A percentile compares a stretch with the other conserved stretches of the same genome.
Conservation (phyloP, 73 alveolate species). For the Paramecium octaurelia region DNA sequence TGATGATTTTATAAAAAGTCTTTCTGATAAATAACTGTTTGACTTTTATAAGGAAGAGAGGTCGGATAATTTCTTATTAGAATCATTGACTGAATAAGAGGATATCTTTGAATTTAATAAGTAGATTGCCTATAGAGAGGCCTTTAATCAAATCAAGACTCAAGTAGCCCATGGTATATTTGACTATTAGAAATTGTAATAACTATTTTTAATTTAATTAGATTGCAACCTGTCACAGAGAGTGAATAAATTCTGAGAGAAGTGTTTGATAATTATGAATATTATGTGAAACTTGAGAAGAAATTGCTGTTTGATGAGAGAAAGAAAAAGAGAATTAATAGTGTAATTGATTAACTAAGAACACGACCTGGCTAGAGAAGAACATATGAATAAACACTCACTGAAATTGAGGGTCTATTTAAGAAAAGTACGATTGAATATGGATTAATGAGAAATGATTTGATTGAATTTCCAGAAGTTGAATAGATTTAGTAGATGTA, state of each 20-base stretch:
- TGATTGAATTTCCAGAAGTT: background rate
- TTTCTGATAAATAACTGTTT: background rate
- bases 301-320: background rate
- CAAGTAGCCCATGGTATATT: background rate
- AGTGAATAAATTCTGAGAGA: background rate
- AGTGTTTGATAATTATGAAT: background rate
- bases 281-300: background rate
- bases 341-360: background rate
- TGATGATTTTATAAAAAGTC: background rate
- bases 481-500: background rate
- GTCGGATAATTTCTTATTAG: background rate
- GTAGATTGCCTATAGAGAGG: background rate
- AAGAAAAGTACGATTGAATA: background rate
- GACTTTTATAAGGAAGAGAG: background rate
- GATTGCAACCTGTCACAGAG: background rate
- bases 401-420: background rate
- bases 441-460: background rate
- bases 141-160: background rate
- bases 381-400: background rate
- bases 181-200: background rate
- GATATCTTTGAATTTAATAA: background rate
- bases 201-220: background rate
- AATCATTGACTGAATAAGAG: background rate
- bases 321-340: background rate
- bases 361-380: background rate